These are phyloP conservation scores for Diplodia sapinea DNA, from an alignment of 2,329 filamentous ascomycete species.

Conservation along the genomic window DNA sequence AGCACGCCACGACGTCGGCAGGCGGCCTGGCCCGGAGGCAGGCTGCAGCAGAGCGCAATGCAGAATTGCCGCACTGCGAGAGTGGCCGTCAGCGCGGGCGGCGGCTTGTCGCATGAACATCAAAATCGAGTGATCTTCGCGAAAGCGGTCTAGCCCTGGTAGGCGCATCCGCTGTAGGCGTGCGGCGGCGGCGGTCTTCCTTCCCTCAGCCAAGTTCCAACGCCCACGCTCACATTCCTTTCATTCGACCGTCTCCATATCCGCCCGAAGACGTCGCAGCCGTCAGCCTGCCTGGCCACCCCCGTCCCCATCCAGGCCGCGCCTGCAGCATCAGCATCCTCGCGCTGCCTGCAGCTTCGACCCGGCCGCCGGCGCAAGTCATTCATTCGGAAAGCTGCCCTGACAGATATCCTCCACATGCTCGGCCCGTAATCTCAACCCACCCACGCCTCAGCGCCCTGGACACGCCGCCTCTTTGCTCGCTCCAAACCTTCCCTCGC, in stretches of 20 bases:
- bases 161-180: conserved; percentile 26
- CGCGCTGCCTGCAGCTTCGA: conserved; percentile 24
- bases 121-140: conserved; percentile 29
- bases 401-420: conserved; percentile 30
- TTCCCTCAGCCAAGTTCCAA: conserved; percentile 29
- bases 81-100: conserved; percentile 9
- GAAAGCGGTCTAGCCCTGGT: conserved; percentile 26
- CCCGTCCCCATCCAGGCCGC: conserved; percentile 6
- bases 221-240: conserved; percentile 28
- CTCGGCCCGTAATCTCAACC: conserved; percentile 28
- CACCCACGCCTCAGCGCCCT: conserved; percentile 25
- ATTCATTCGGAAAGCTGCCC: conserved; percentile 28
- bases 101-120: conserved; percentile 25
- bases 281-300: conserved; percentile 1
- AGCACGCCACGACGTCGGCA: conserved; percentile 16
- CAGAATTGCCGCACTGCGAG: conserved; percentile 7
- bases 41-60: conserved; percentile 8
- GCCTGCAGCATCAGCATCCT: conserved; percentile 24
- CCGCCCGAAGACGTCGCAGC: conserved; percentile 1
- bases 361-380: conserved; percentile 23
- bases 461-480: conserved; percentile 14
- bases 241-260: conserved; percentile 24
- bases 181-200: conserved; percentile 20
- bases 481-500: conserved; percentile 6
- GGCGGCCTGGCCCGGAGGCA: not conserved